These are phyloP conservation scores for Cercospora sojina DNA, from an alignment of 2,329 filamentous ascomycete species.

Conservation along the genomic window DNA sequence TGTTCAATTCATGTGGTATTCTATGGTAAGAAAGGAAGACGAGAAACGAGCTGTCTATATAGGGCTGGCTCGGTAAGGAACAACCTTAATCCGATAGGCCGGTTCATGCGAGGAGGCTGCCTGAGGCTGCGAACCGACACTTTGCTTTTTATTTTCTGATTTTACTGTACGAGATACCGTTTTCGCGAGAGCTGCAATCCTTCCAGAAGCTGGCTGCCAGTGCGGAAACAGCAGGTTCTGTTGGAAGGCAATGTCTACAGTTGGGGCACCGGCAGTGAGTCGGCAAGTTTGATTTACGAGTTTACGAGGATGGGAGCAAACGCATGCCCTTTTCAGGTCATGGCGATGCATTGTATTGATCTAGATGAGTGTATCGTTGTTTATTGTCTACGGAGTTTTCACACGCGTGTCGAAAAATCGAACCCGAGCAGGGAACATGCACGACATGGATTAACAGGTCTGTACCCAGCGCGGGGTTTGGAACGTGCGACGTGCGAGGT, in stretches of 20 bases:
- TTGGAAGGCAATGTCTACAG: neutral
- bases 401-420: neutral
- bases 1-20: too few relatives aligned
- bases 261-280: neutral
- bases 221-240: slow-evolving; percentile 15
- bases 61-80: too few relatives aligned
- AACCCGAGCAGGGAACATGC: neutral
- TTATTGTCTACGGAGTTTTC: neutral
- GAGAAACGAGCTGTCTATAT: too few relatives aligned
- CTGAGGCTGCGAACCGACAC: too few relatives aligned
- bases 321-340: neutral
- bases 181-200: neutral
- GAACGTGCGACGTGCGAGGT: neutral
- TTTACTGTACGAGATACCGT: neutral
- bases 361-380: neutral
- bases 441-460: neutral
- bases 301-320: neutral
- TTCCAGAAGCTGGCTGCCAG: slow-evolving; percentile 13
- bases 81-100: too few relatives aligned
- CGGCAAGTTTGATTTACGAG: neutral
- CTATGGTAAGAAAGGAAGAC: too few relatives aligned
- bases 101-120: too few relatives aligned
- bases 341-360: neutral
- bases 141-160: neutral
- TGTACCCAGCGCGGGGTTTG: neutral